phyloP scores from a whole-genome alignment of 2,329 filamentous ascomycete species.

The Berkeleyomyces basicola region DNA sequence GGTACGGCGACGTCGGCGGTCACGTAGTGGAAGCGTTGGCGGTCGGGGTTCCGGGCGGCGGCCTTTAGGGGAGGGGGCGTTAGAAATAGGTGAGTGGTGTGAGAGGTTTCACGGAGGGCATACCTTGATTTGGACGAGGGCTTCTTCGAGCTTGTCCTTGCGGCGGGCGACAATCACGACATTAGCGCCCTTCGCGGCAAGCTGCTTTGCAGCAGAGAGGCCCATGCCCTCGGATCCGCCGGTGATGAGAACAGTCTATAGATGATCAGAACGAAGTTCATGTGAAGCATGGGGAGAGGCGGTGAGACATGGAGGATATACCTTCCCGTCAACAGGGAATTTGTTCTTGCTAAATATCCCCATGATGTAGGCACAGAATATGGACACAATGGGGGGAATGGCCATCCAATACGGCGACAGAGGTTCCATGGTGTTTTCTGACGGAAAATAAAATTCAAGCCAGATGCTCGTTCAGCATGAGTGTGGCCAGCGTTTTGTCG shows the following conservation, averaged over 20 bases:
- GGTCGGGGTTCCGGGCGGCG: slow-evolving; percentile 44
- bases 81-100: background rate
- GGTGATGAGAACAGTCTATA: slow-evolving; percentile 71
- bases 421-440: slow-evolving; percentile 2
- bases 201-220: slow-evolving; percentile 51
- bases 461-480: background rate
- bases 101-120: slow-evolving; percentile 9
- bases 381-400: slow-evolving; percentile 20
- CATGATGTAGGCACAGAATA: slow-evolving; percentile 35
- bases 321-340: slow-evolving; percentile 73
- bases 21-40: slow-evolving; percentile 70
- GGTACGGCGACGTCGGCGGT: slow-evolving; percentile 62
- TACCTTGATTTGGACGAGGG: slow-evolving; percentile 50
- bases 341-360: slow-evolving; percentile 53
- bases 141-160: slow-evolving; percentile 50
- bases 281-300: background rate
- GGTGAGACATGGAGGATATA: slow-evolving; percentile 22
- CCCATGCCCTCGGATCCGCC: slow-evolving; percentile 92
- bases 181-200: slow-evolving; percentile 72
- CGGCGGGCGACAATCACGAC: slow-evolving; percentile 73
- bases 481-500: background rate
- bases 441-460: background rate
- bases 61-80: slow-evolving; percentile 22
- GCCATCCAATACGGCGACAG: slow-evolving; percentile 16
- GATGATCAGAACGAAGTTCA: background rate